These are phyloP conservation scores for Holtermannia corniformis DNA, from an alignment of 768 basidiomycete genomes.

Conservation along the genomic window DNA sequence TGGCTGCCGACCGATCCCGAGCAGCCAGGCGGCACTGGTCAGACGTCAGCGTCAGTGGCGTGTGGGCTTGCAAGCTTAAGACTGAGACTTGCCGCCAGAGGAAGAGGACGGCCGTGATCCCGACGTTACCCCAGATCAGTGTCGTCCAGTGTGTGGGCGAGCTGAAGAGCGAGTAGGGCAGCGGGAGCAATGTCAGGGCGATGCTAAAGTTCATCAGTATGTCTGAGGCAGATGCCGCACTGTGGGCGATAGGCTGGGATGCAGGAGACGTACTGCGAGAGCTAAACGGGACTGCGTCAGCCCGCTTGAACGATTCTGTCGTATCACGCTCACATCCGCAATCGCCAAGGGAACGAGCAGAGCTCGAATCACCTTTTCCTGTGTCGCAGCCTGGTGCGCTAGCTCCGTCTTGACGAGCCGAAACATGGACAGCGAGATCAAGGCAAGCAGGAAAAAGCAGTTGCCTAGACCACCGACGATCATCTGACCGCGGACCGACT, in stretches of 20 bases:
- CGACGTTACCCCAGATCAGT: conserved; percentile 33
- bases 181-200: conserved; percentile 24
- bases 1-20: background rate
- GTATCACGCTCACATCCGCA: conserved; percentile 30
- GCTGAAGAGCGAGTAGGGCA: conserved; percentile 27
- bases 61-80: background rate
- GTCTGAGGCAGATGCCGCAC: no score
- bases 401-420: conserved; percentile 19
- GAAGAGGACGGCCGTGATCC: conserved; percentile 32
- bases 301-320: no score
- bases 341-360: conserved; percentile 36
- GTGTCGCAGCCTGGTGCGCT: conserved; percentile 8
- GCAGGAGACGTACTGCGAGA: conserved; percentile 9
- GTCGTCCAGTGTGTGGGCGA: conserved; percentile 28
- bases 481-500: conserved; percentile 25
- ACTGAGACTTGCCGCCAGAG: conserved; percentile 9
- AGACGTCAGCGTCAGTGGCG: background rate
- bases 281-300: conserved; percentile 5
- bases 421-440: conserved; percentile 32
- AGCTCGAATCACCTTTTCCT: conserved; percentile 31
- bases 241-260: background rate
- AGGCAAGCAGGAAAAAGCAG: conserved; percentile 35
- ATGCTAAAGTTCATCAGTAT: conserved; percentile 14
- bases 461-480: conserved; percentile 29
- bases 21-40: background rate